Base-by-base conservation (phyloP, 495 filamentous ascomycete genomes). In the Geoglossum glabrum region DNA sequence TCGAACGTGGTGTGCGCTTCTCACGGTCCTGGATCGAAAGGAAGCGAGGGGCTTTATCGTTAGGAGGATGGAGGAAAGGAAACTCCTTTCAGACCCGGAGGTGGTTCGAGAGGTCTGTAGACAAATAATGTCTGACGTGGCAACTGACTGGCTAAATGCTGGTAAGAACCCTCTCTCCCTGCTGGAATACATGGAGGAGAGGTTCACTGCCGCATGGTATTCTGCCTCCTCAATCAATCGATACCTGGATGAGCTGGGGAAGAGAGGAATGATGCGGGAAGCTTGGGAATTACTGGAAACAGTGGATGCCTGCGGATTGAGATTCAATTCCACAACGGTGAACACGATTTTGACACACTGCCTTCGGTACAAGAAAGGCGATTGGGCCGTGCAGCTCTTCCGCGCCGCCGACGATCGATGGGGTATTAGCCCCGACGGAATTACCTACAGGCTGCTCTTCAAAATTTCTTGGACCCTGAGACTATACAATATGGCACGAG, bases 401-500 rank as follows among this genome's bases (percentile, higher is more conserved):
- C 10, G 9, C 26, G 21, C 40, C 11, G 30, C 40, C 30, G 15
- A 23, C 6, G 43, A 34, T 1, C n/a, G 25, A 31, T 59, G 40
- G 15, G 17, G 10, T 28, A 52, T 60, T n/a, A 21, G n/a, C 2
- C 59, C 51, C 21, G 38, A 60, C 31, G 36, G 25, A 15, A 27
- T 60, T 25, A 60, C 59, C 2, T 60, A 60, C 59, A 10, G 45
- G 17, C 17, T 46, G 23, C 54, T 60, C 7, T 56, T 60, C 26
- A 47, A 45, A 26, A 27, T 17, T 21, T 57, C 54, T 10, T 56
- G 54, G 36, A 30, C 23, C 11, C 21, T 17, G 3, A 31, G 40
- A 30, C 52, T 60, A 7, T 59, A 60, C 40, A 60, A 60, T 49
- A 28, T 58, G 21, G 30, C 38, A 25, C 59, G 59, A 17, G 59